Evolutionary conservation across 164 flowering plant species (phyloP), one percentile per base, ranked within the genome.

Genomic region (Euptelea pleiosperma): DNA sequence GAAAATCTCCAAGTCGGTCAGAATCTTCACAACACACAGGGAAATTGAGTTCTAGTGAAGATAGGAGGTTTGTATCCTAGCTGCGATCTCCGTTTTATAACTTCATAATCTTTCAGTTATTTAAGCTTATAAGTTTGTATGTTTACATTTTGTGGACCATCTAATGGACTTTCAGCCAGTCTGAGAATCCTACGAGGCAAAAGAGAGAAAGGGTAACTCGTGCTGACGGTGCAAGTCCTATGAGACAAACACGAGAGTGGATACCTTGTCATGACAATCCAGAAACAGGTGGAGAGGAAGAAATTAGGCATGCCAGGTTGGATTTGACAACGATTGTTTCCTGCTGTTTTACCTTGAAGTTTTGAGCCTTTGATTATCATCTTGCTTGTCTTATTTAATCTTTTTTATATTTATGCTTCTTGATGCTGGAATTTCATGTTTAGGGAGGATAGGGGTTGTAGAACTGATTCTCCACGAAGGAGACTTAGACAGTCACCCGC

Each of bases 41-140:
- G 64, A 74, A 50, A 43, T 49, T 47, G 44, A 69, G 52, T 67
- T 58, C 62, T 40, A 69, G 68, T 70, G 75, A 70, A 62, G 76
- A 78, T 21, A 60, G 68, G 70, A 77, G 88, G 86, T 81, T n/a
- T 47, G 69, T 29, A 55, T 57, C 54, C 0, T 42, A 3, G 6
- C 25, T 16, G 18, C 36, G 24, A 25, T 1, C 8, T 18, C 9
- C 41, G 3, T 31, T 7, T 5, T 15, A 29, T 21, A 21, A 14
- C 8, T 7, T 8, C 2, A 2, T 28, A 31, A 45, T 28, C 61
- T n/a, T 19, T 33, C 4, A 3, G 26, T 7, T 25, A 21, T 36
- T 3, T 42, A 7, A 14, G 14, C 19, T 28, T 3, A 28, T 15
- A 15, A 30, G 7, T 29, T 51, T 11, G 22, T 21, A 6, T 42